Conservation (phyloP, 768 basidiomycete genomes). For the Panellus pusillus region DNA sequence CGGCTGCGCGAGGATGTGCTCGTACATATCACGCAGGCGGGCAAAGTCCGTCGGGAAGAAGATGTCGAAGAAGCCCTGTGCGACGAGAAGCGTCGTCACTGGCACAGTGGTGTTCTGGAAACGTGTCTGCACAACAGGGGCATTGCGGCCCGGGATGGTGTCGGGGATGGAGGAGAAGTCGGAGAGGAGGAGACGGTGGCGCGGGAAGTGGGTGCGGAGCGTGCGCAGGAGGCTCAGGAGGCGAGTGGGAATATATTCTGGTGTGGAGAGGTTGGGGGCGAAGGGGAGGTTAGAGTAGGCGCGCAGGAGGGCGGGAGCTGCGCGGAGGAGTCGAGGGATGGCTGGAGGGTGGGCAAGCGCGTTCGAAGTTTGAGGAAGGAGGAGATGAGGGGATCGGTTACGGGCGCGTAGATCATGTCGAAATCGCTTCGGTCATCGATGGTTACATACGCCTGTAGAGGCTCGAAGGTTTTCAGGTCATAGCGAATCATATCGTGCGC, state of each 20-base stretch:
- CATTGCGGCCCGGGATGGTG: constrained; percentile 70
- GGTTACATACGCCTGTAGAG: constrained; percentile 81
- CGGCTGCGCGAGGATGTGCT: constrained; percentile 71
- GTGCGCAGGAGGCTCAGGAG: constrained; percentile 81
- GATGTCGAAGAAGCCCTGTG: constrained; percentile 96
- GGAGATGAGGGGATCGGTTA: constrained; percentile 81
- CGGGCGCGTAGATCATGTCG: constrained; percentile 74
- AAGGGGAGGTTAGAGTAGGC: constrained; percentile 78
- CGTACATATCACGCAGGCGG: constrained; percentile 86
- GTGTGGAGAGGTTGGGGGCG: constrained; percentile 41
- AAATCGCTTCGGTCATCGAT: constrained; percentile 83
- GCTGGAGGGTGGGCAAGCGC: constrained; percentile 58
- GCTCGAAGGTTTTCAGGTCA: constrained; percentile 73
- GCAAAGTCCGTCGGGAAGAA: constrained; percentile 96
- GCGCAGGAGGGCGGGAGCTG: constrained; percentile 57
- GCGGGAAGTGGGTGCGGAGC: constrained; percentile 81
- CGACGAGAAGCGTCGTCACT: constrained; percentile 86
- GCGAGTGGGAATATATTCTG: constrained; percentile 93
- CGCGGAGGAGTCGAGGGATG: constrained; percentile 53
- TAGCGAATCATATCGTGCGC: constrained; percentile 95
- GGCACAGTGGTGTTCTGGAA: constrained; percentile 84
- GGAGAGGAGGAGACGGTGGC: constrained; percentile 89
- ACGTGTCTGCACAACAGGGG: constrained; percentile 95
- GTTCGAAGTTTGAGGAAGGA: constrained; percentile 74
- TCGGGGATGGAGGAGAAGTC: constrained; percentile 92